phyloP scores from a whole-genome alignment of 2,329 filamentous ascomycete species.

The Arthroderma uncinatum region DNA sequence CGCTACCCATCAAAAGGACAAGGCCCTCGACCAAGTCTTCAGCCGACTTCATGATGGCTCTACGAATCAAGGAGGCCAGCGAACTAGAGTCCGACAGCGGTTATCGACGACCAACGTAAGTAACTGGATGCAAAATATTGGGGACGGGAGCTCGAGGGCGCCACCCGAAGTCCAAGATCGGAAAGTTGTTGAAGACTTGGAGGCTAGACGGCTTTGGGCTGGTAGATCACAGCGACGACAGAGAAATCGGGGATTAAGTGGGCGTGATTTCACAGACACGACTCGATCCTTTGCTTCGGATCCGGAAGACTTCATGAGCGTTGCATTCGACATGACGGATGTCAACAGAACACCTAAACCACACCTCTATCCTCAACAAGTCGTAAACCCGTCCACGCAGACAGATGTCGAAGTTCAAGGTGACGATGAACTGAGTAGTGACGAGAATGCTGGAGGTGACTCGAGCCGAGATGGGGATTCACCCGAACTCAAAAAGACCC shows the following conservation, averaged over 20 bases:
- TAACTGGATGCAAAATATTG: constrained; percentile 73
- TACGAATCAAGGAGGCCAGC: constrained; percentile 47
- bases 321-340: neutral
- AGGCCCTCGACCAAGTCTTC: constrained; percentile 84
- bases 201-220: constrained; percentile 39
- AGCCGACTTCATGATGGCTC: constrained; percentile 55
- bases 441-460: constrained; percentile 56
- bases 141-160: constrained; percentile 40
- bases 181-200: constrained; percentile 48
- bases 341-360: neutral
- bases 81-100: constrained; percentile 41
- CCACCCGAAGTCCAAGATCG: constrained; percentile 52
- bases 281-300: constrained; percentile 48
- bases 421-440: constrained; percentile 78
- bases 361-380: neutral
- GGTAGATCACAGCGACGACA: constrained; percentile 41
- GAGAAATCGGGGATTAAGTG: constrained; percentile 17
- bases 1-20: constrained; percentile 78
- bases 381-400: constrained; percentile 39
- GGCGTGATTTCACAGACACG: constrained; percentile 41
- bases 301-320: constrained; percentile 38
- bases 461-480: neutral
- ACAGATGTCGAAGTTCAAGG: constrained; percentile 63
- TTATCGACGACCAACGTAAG: constrained; percentile 73
- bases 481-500: neutral